Conservation (phyloP, 495 filamentous ascomycete species). For the Cladorrhinum samala region DNA sequence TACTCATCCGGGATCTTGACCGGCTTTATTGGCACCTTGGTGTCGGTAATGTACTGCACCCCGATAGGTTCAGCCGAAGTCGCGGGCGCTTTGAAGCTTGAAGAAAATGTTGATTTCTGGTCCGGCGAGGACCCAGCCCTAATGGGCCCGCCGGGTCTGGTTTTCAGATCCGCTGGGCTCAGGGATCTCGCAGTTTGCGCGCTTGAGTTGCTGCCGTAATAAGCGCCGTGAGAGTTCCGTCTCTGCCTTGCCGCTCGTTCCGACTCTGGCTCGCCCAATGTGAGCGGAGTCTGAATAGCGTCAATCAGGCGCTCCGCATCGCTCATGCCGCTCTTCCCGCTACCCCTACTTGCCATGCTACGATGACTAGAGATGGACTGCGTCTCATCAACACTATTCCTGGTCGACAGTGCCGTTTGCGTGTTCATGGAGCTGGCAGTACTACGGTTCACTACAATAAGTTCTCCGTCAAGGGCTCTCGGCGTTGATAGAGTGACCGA, state of each 20-base stretch:
- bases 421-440: slow-evolving; percentile 20
- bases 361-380: slow-evolving; percentile 46
- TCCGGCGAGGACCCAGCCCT: slow-evolving; percentile 13
- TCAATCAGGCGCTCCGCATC: slow-evolving; percentile 72
- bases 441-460: slow-evolving; percentile 49
- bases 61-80: slow-evolving; percentile 10
- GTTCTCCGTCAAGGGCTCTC: slow-evolving; percentile 42
- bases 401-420: slow-evolving; percentile 7
- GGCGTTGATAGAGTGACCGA: slow-evolving; percentile 9
- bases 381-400: slow-evolving; percentile 35
- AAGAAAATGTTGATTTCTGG: neutral
- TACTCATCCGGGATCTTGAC: slow-evolving; percentile 36
- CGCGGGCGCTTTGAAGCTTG: neutral
- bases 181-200: slow-evolving; percentile 9
- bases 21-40: slow-evolving; percentile 34
- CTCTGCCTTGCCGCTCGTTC: slow-evolving; percentile 15
- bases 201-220: slow-evolving; percentile 5
- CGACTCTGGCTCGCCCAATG: slow-evolving; percentile 35
- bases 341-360: slow-evolving; percentile 44
- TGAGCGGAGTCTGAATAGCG: slow-evolving; percentile 60
- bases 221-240: slow-evolving; percentile 6
- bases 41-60: slow-evolving; percentile 26
- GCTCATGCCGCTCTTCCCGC: slow-evolving; percentile 50
- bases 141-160: neutral
- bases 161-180: slow-evolving; percentile 13